Conservation (phyloP, 2,329 filamentous ascomycete genomes). For the Alternaria atra region DNA sequence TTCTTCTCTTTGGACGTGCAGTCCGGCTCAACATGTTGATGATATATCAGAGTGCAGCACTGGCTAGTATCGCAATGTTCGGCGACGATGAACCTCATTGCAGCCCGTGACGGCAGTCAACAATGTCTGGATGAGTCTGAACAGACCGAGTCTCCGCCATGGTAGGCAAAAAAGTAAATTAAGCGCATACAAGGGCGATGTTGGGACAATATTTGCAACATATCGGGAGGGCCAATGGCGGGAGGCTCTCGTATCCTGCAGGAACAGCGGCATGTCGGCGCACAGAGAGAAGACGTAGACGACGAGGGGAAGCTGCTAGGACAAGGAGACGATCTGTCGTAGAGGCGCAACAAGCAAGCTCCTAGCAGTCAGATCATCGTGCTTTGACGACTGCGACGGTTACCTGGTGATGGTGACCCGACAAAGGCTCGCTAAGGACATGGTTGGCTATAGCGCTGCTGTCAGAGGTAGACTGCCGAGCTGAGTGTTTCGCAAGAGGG, state of each 20-base stretch:
- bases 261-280: conserved; percentile 31
- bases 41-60: neutral
- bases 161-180: conserved; percentile 36
- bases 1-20: conserved; percentile 6
- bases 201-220: conserved; percentile 35
- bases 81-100: conserved; percentile 9
- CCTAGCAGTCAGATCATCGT: conserved; percentile 38
- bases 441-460: conserved; percentile 40
- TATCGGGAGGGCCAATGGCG: conserved; percentile 29
- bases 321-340: conserved; percentile 13
- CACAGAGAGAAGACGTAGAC: conserved; percentile 12
- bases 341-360: conserved; percentile 20
- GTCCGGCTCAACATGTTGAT: neutral
- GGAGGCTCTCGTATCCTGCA: conserved; percentile 36
- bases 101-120: conserved; percentile 29
- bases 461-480: conserved; percentile 32
- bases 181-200: conserved; percentile 35
- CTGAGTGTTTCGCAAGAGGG: conserved; percentile 21
- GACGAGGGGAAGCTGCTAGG: conserved; percentile 23
- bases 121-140: conserved; percentile 22
- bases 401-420: conserved; percentile 34
- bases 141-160: conserved; percentile 3
- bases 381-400: conserved; percentile 17
- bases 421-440: conserved; percentile 29
- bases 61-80: neutral